Percentiles rank a stretch among this genome's conserved stretches.
Conservation (phyloP, 495 filamentous ascomycete genomes). For the Ascodesmis nigricans region DNA sequence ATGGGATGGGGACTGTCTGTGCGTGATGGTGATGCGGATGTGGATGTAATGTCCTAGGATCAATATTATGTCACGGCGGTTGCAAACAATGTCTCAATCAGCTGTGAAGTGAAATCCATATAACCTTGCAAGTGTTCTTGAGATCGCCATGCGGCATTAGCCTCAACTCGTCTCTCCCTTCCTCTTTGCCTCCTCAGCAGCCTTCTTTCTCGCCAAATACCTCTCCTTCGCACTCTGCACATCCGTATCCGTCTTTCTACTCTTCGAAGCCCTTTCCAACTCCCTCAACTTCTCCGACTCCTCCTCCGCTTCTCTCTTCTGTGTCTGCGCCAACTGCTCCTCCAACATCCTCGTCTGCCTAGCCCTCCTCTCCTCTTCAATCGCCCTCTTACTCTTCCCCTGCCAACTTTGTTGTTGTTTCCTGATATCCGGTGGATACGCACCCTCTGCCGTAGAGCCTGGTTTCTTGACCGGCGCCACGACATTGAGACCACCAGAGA, state of each 20-base stretch:
- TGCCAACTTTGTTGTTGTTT: constrained; percentile 11
- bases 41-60: too few species aligned
- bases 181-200: constrained; percentile 15
- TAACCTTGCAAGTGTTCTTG: too few species aligned
- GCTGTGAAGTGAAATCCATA: too few species aligned
- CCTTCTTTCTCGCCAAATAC: constrained; percentile 64
- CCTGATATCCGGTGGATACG: background rate
- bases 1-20: background rate
- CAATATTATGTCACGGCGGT: too few species aligned
- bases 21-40: too few species aligned
- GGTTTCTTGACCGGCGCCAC: background rate
- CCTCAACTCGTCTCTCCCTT: background rate
- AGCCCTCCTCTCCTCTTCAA: constrained; percentile 42
- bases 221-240: constrained; percentile 71
- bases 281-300: constrained; percentile 48
- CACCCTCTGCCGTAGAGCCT: constrained; percentile 1
- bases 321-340: constrained; percentile 49
- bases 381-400: constrained; percentile 4
- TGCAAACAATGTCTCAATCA: too few species aligned
- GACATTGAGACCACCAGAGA: constrained; percentile 74
- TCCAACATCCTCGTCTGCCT: constrained; percentile 77
- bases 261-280: constrained; percentile 49
- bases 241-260: constrained; percentile 48
- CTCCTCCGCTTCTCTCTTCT: constrained; percentile 50
- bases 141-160: too few species aligned